Percentiles rank a stretch among this genome's conserved stretches.
phyloP scores from a whole-genome alignment of 805 yeast genomes.

The Sugiyamaella floridensis region DNA sequence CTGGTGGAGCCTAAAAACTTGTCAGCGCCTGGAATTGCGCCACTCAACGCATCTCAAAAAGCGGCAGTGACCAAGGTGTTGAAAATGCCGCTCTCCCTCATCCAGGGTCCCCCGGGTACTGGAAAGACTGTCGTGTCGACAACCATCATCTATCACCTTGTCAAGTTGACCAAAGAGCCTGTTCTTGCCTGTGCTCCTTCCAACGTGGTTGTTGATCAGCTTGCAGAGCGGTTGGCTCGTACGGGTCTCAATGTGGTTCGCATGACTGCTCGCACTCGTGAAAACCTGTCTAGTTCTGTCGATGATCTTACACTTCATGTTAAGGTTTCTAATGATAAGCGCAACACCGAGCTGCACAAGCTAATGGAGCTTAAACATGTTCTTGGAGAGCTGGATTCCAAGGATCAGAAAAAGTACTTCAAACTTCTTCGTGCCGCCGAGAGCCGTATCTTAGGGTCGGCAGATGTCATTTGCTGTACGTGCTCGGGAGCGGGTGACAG shows the following conservation, averaged over 20 bases:
- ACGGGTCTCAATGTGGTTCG: slow-evolving; percentile 75
- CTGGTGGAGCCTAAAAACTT: slow-evolving; percentile 46
- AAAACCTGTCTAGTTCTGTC: slow-evolving; percentile 66
- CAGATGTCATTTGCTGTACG: slow-evolving; percentile 82
- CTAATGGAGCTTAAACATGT: slow-evolving; percentile 53
- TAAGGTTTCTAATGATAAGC: slow-evolving; percentile 39
- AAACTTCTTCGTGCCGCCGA: slow-evolving; percentile 44
- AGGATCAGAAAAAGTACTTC: slow-evolving; percentile 44
- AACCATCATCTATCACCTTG: slow-evolving; percentile 71
- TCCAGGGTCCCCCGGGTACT: slow-evolving; percentile 96
- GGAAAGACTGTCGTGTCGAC: slow-evolving; percentile 95
- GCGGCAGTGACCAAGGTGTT: slow-evolving; percentile 68
- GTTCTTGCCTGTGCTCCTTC: slow-evolving; percentile 92
- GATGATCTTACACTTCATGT: slow-evolving; percentile 52
- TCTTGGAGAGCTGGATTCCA: slow-evolving; percentile 57
- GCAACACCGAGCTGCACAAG: slow-evolving; percentile 43
- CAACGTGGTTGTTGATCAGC: slow-evolving; percentile 89
- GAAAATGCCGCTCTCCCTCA: slow-evolving; percentile 65
- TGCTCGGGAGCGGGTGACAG: slow-evolving; percentile 88
- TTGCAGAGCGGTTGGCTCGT: slow-evolving; percentile 63
- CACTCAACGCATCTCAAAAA: slow-evolving; percentile 69
- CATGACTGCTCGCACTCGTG: slow-evolving; percentile 67
- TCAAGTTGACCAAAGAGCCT: slow-evolving; percentile 52
- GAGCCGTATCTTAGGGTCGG: slow-evolving; percentile 40
- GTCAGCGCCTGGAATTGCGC: slow-evolving; percentile 60